phyloP scores from a whole-genome alignment of 768 basidiomycete species.

The Arthromyces matolae region DNA sequence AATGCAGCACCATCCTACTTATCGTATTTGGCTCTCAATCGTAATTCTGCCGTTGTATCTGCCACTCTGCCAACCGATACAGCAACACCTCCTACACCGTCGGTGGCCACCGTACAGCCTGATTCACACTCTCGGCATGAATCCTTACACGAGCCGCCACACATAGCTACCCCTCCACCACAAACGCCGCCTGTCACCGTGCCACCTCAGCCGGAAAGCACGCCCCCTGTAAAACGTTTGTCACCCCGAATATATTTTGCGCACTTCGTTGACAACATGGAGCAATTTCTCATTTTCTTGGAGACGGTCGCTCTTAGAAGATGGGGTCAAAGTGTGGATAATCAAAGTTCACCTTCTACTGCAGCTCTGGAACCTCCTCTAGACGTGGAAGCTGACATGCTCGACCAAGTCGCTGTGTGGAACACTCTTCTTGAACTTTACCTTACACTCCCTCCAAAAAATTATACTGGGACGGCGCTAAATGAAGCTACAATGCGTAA shows the following conservation, averaged over 20 bases:
- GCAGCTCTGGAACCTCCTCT: constrained; percentile 17
- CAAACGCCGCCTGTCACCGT: constrained; percentile 31
- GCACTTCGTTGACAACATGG: constrained; percentile 88
- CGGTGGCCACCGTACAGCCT: constrained; percentile 42
- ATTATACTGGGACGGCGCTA: constrained; percentile 20
- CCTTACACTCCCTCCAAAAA: constrained; percentile 51
- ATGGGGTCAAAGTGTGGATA: constrained; percentile 71
- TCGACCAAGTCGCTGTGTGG: constrained; percentile 29
- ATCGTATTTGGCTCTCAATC: constrained; percentile 74
- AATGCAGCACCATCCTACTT: constrained; percentile 61
- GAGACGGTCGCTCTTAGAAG: constrained; percentile 78
- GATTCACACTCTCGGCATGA: constrained; percentile 36
- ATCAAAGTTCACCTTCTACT: constrained; percentile 10
- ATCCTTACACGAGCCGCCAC: constrained; percentile 34
- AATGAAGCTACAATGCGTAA: constrained; percentile 38
- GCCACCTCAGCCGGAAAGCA: constrained; percentile 14
- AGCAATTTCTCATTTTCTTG: constrained; percentile 80
- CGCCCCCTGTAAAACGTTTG: constrained; percentile 48
- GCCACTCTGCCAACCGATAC: constrained; percentile 37
- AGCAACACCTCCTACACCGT: constrained; percentile 39
- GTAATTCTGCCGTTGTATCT: constrained; percentile 43
- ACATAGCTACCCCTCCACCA: constrained; percentile 25
- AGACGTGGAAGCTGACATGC: constrained; percentile 50
- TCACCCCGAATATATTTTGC: constrained; percentile 89
- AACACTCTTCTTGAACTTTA: constrained; percentile 63